Conservation (phyloP, 371 early-diverging fungal genomes). For the Mucor piriformis region DNA sequence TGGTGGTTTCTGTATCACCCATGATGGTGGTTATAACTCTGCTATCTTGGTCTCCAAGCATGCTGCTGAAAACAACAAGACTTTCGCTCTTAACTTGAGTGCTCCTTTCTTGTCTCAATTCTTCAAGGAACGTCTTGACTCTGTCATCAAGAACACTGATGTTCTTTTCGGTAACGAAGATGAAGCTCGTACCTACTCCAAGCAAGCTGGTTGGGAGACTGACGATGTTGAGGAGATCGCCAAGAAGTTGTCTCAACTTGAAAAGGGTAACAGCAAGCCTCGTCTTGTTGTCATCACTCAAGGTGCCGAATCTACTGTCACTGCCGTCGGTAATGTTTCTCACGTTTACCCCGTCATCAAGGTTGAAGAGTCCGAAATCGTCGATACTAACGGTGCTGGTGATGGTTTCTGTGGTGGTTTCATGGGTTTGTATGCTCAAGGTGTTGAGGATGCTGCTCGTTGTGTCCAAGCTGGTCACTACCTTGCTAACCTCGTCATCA, state of each 20-base stretch:
- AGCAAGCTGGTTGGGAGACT: slow-evolving; percentile 67
- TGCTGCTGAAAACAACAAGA: slow-evolving; percentile 73
- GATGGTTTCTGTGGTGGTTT: slow-evolving; percentile 97
- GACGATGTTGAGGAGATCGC: slow-evolving; percentile 81
- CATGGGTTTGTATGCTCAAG: slow-evolving; percentile 81
- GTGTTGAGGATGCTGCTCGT: slow-evolving; percentile 56
- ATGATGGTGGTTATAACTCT: slow-evolving; percentile 66
- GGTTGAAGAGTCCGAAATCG: slow-evolving; percentile 73
- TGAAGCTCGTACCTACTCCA: slow-evolving; percentile 87
- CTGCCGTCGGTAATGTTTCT: slow-evolving; percentile 65
- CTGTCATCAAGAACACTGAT: slow-evolving; percentile 83
- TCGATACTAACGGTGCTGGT: slow-evolving; percentile 97
- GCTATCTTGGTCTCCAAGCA: slow-evolving; percentile 87
- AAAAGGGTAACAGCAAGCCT: slow-evolving; percentile 78
- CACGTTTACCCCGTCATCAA: slow-evolving; percentile 73
- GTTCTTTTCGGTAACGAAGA: slow-evolving; percentile 95
- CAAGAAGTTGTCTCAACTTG: slow-evolving; percentile 77
- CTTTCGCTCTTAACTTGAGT: slow-evolving; percentile 90
- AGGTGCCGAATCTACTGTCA: slow-evolving; percentile 78
- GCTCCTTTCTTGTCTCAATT: slow-evolving; percentile 95
- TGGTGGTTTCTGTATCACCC: slow-evolving; percentile 92
- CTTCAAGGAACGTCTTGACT: slow-evolving; percentile 83
- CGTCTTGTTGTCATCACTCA: slow-evolving; percentile 94
- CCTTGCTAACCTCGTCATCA: slow-evolving; percentile 89
- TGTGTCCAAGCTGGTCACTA: slow-evolving; percentile 90